A percentile compares a stretch with the other conserved stretches of the same genome.
Conservation (phyloP, 805 yeast species). For the Yamadazyma kitorensis region DNA sequence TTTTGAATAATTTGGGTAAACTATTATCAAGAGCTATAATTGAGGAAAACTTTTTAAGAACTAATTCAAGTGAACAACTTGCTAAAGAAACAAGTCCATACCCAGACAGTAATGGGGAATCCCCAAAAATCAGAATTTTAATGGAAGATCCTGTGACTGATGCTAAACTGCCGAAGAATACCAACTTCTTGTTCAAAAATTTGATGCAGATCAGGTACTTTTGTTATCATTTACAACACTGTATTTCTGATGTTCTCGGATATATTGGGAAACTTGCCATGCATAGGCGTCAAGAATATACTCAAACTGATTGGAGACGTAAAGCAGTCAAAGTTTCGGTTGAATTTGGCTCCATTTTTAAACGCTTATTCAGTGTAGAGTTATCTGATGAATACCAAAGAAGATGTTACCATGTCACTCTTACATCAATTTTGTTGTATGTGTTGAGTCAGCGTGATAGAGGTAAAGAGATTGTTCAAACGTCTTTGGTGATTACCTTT, state of each 20-base stretch:
- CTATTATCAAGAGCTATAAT: conserved; percentile 50
- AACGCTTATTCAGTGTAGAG: conserved; percentile 20
- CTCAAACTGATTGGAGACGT: conserved; percentile 31
- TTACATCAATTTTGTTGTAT: conserved; percentile 36
- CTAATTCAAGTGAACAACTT: conserved; percentile 45
- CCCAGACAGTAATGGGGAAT: conserved; percentile 22
- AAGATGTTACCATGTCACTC: conserved; percentile 31
- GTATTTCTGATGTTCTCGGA: conserved; percentile 39
- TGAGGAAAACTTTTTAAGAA: conserved; percentile 57
- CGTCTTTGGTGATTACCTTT: conserved; percentile 45
- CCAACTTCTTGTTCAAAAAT: conserved; percentile 56
- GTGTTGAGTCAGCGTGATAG: conserved; percentile 28
- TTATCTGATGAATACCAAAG: conserved; percentile 16
- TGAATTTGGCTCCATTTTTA: conserved; percentile 24
- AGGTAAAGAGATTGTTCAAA: conserved; percentile 26
- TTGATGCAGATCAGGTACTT: conserved; percentile 54
- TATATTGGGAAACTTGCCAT: conserved; percentile 45
- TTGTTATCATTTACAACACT: conserved; percentile 46
- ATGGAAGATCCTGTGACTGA: conserved; percentile 35
- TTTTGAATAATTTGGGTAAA: conserved; percentile 41
- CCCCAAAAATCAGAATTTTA: conserved; percentile 43
- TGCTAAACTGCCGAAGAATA: conserved; percentile 34
- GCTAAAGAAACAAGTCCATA: conserved; percentile 42
- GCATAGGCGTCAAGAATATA: conserved; percentile 47
- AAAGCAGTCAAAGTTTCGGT: conserved; percentile 41